Conservation (phyloP, 306 rosid species). For the Corylus americana region DNA sequence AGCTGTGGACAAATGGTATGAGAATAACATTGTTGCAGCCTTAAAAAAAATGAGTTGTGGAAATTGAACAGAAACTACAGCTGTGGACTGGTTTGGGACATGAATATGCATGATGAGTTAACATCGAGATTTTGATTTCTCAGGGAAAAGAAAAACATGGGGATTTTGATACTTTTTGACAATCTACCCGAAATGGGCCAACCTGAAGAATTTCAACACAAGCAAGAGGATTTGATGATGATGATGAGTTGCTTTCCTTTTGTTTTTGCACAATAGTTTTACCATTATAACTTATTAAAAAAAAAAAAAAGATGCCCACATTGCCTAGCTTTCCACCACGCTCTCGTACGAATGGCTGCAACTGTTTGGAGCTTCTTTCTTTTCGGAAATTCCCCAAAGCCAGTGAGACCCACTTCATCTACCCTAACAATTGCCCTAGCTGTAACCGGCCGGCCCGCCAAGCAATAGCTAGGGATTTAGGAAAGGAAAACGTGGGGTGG, state of each 20-base stretch:
- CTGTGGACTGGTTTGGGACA: not conserved
- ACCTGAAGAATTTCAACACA: not conserved
- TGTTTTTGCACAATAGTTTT: conserved; percentile 12
- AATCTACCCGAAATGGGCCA: not conserved
- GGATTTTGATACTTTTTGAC: conserved; percentile 3
- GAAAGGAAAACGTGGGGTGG: not conserved
- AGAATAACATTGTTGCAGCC: too few relatives aligned
- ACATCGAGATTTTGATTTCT: too few relatives aligned
- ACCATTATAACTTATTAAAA: conserved; percentile 3
- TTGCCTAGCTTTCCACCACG: conserved; percentile 27
- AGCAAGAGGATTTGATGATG: conserved; percentile 10
- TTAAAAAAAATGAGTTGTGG: too few relatives aligned
- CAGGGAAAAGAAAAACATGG: not conserved
- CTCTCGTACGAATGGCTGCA: conserved; percentile 13
- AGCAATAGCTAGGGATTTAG: not conserved
- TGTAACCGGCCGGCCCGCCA: not conserved
- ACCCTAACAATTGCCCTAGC: not conserved
- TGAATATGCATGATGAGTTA: not conserved
- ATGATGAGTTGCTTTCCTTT: conserved; percentile 27
- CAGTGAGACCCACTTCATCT: conserved; percentile 11
- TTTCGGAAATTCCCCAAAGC: not conserved
- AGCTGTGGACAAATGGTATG: too few relatives aligned
- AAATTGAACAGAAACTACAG: not conserved
- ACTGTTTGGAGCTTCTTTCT: conserved; percentile 3
- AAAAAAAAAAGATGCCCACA: conserved; percentile 11